Percentiles rank a stretch among this genome's conserved stretches.
These are phyloP conservation scores for Fusarium sp. DNA, from an alignment of 2,329 filamentous ascomycete species.

Conservation along the genomic window DNA sequence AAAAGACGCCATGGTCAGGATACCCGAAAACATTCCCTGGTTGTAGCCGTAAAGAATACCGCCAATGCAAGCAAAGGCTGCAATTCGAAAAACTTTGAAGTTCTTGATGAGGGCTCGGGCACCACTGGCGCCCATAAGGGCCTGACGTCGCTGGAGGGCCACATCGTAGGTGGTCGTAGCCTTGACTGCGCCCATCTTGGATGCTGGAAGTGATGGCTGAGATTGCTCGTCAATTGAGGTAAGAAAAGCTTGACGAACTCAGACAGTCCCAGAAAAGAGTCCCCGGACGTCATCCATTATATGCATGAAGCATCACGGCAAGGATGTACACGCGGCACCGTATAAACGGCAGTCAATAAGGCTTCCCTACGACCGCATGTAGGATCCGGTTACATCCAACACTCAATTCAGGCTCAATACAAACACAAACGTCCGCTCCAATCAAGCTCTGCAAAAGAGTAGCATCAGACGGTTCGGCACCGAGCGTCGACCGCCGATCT, in stretches of 20 bases:
- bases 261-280: not conserved
- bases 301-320: not conserved
- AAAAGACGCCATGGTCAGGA: slow-evolving; percentile 60
- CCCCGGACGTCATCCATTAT: not conserved
- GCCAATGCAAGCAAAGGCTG: slow-evolving; percentile 55
- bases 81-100: slow-evolving; percentile 70
- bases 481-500: not conserved
- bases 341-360: not conserved
- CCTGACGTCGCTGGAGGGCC: slow-evolving; percentile 63
- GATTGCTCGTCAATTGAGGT: not conserved
- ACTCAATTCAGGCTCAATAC: not conserved
- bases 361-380: not conserved
- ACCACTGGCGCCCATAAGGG: slow-evolving; percentile 65
- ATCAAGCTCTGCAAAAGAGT: not conserved
- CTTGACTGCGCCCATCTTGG: slow-evolving; percentile 23
- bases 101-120: slow-evolving; percentile 68
- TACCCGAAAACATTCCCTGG: slow-evolving; percentile 61
- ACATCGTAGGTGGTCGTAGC: slow-evolving; percentile 58
- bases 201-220: not conserved
- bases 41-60: slow-evolving; percentile 63
- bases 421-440: not conserved
- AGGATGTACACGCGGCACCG: not conserved
- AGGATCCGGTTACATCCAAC: not conserved
- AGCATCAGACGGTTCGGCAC: not conserved
- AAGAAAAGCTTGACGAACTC: not conserved